Evolutionary conservation across 352 stramenopile species (phyloP), one percentile per base, ranked within the genome.

Genomic region (Globisporangium lucens): DNA sequence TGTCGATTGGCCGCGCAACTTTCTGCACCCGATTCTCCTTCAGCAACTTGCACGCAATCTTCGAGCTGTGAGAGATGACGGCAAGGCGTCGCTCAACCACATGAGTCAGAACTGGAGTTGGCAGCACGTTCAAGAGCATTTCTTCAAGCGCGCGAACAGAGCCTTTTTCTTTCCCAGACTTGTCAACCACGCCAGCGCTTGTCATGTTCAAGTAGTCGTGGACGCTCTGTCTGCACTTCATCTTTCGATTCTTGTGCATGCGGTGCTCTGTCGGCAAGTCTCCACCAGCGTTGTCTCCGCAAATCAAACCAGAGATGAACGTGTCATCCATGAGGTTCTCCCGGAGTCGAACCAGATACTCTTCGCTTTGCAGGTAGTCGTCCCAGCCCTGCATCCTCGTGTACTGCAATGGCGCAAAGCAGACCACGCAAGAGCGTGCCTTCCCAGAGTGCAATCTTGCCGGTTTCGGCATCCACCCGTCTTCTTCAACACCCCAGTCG

Each of bases 401-500:
- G 61, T 94, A 94, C 75, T 93, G 87, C 43, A 96, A 55, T 27
- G 79, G 76, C 1, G 83, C 83, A 68, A 87, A 93, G 68, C 89
- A 96, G n/a, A 90, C 77, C 3, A 73, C 76, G 65, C 89, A 96
- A n/a, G 73, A 82, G 38, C 84, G 78, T 6, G 87, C 87, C 61
- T 91, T 90, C 46, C 89, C 89, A 24, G 83, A 90, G 64, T 96
- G 89, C 3, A 96, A 68, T 2, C 84, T 77, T 10, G 87, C 87
- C 0, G 89, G 81, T 41, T 94, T 94, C 52, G 89, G 87, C 80
- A 96, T 93, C 89, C 89, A 96, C 1, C 82, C 84, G 69, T 93
- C 85, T 22, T 89, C 85, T 36, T 85, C 77, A n/a, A 63, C 59
- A 13, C 55, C 53, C 66, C 66, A 71, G 46, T 71, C 66, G 8